These are phyloP conservation scores for Plasmodium gallinaceum DNA, from an alignment of 169 alveolate genomes.

Conservation along the genomic window DNA sequence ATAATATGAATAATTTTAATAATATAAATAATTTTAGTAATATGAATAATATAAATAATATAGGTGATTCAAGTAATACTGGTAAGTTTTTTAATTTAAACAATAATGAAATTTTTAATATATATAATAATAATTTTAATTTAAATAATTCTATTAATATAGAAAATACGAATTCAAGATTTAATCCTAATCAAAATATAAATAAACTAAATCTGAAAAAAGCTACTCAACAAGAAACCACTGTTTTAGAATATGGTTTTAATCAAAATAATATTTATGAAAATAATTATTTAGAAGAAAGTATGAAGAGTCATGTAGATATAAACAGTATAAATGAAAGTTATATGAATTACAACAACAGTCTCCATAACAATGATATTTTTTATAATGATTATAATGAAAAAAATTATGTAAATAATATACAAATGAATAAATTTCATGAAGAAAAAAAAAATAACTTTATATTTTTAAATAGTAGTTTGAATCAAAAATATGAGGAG, in stretches of 20 bases:
- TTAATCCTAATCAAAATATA: background rate
- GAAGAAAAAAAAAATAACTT: slow-evolving; percentile 33
- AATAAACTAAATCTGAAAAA: background rate
- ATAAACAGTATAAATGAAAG: slow-evolving; percentile 30
- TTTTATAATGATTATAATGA: slow-evolving; percentile 53
- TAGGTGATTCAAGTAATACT: slow-evolving; percentile 11
- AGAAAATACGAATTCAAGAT: background rate
- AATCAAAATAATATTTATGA: slow-evolving; percentile 33
- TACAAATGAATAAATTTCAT: slow-evolving; percentile 20
- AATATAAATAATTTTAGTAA: background rate
- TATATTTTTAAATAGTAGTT: slow-evolving; percentile 15
- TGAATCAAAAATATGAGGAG: slow-evolving; percentile 48
- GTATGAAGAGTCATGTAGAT: slow-evolving; percentile 29
- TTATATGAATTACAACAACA: slow-evolving; percentile 23
- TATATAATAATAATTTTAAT: slow-evolving; percentile 10
- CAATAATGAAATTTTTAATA: slow-evolving; percentile 16
- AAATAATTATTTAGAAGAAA: slow-evolving; percentile 22
- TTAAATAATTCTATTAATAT: background rate
- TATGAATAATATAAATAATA: slow-evolving; percentile 3
- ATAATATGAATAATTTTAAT: background rate
- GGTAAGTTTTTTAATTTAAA: slow-evolving; percentile 14
- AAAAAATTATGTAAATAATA: slow-evolving; percentile 23
- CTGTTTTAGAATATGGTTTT: background rate
- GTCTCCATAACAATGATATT: background rate
- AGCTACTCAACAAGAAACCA: background rate